Evolutionary conservation across 1,139 yeast species (phyloP).

Genomic region (Maudiozyma humilis): DNA sequence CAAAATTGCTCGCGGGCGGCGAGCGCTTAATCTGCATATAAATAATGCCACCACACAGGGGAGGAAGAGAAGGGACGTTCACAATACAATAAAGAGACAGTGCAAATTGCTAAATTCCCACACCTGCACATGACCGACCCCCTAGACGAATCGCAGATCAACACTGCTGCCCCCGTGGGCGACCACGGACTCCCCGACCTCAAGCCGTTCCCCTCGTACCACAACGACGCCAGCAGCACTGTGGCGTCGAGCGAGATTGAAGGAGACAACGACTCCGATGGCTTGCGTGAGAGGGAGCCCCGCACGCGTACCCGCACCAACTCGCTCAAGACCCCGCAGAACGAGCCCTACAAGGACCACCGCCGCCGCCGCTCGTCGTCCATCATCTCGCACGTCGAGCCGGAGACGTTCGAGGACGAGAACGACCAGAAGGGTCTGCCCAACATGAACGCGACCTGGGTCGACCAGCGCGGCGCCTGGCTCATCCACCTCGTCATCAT

Average conservation of each 20-base stretch:
- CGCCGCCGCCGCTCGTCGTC: constrained; percentile 54
- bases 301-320: constrained; percentile 10
- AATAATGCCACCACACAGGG: no score
- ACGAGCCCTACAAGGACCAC: constrained; percentile 33
- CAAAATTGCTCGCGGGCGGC: background rate
- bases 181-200: constrained; percentile 7
- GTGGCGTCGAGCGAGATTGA: no score
- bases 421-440: constrained; percentile 86
- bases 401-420: constrained; percentile 85
- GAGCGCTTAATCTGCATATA: background rate
- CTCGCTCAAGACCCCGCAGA: constrained; percentile 11
- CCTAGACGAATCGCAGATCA: background rate
- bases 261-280: constrained; percentile 1
- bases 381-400: constrained; percentile 80
- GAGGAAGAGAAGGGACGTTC: no score
- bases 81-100: no score
- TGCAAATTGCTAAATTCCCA: no score
- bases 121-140: background rate
- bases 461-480: constrained; percentile 94
- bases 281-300: background rate
- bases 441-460: constrained; percentile 93
- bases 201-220: constrained; percentile 25
- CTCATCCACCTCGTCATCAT: constrained; percentile 80
- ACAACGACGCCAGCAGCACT: background rate
- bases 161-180: background rate